Evolutionary conservation across 768 basidiomycete species (phyloP), one percentile per base, ranked within the genome.

Genomic region (Lentinula lateritia): DNA sequence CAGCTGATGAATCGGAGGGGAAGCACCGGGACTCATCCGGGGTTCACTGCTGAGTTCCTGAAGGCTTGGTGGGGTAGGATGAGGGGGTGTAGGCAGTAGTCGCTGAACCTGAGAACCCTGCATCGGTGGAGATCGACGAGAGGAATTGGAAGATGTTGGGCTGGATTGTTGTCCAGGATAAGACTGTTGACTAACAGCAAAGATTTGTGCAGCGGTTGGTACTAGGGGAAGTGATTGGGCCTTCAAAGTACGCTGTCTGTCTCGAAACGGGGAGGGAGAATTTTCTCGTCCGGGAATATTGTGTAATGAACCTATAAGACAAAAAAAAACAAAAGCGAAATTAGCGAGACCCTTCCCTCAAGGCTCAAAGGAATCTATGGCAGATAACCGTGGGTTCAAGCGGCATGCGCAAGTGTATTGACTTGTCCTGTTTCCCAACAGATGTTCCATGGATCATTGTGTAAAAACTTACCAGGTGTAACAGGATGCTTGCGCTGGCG

Each of bases 171-270:
- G 74, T 64, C 66, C 57, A 52, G 76, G 74, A 62, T 73, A 73
- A 50, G 72, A 65, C 63, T 78, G 76, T 68, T 81, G 79, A 54
- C 71, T 71, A 63, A 75, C 64, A 67, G 61, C 52, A 68, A 83
- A 85, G 15, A 85, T 73, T 64, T 84, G 83, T 68, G 81, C 75
- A 53, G 84, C 78, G 20, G 78, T 75, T 28, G 87, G 85, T 5
- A 85, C 83, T 68, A 83, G 73, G 61, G 87, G 84, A 76, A 88
- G 78, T 0, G 87, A 85, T 64, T 84, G 82, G 1, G 84, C 68
- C 66, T 88, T 88, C 23, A 78, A 67, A 9, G 83, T 75, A 41
- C 88, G 78, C 72, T 86, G 74, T 73, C 81, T 73, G 52, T 80
- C 77, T 45, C 75, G 74, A 66, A 75, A 72, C 28, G 82, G 80